These are phyloP conservation scores for Penicillium sp. DNA, from an alignment of 2,329 filamentous ascomycete species.

Conservation along the genomic window DNA sequence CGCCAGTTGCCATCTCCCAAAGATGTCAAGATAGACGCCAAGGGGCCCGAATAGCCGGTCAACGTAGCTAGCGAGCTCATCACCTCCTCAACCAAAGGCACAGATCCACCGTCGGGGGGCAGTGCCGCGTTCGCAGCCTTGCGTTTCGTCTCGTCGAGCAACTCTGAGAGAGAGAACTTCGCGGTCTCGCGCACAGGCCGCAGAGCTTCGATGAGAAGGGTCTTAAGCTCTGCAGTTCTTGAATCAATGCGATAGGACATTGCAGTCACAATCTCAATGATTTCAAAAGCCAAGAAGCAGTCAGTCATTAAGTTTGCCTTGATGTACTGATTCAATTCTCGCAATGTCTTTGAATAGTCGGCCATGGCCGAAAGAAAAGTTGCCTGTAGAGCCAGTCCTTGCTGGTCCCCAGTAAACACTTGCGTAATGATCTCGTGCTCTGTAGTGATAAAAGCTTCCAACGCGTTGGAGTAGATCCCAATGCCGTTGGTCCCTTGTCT, in stretches of 20 bases:
- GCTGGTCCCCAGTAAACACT: constrained; percentile 81
- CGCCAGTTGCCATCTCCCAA: constrained; percentile 89
- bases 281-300: constrained; percentile 91
- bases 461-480: constrained; percentile 76
- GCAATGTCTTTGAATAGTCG: constrained; percentile 78
- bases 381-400: constrained; percentile 70
- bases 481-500: constrained; percentile 86
- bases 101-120: constrained; percentile 70
- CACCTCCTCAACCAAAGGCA: constrained; percentile 74
- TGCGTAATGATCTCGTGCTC: constrained; percentile 89
- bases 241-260: constrained; percentile 75
- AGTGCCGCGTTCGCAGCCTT: constrained; percentile 64
- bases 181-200: constrained; percentile 89
- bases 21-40: constrained; percentile 86
- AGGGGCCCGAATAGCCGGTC: constrained; percentile 76
- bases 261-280: constrained; percentile 80
- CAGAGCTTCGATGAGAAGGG: constrained; percentile 74
- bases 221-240: constrained; percentile 79
- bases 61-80: constrained; percentile 83
- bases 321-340: constrained; percentile 86
- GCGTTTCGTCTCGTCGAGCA: constrained; percentile 77
- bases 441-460: constrained; percentile 80
- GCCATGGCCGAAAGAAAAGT: constrained; percentile 73
- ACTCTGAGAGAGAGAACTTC: constrained; percentile 74
- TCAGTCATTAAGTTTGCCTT: constrained; percentile 81